Evolutionary conservation across 352 stramenopile species (phyloP).

Genomic region (Phytophthora brassicae): DNA sequence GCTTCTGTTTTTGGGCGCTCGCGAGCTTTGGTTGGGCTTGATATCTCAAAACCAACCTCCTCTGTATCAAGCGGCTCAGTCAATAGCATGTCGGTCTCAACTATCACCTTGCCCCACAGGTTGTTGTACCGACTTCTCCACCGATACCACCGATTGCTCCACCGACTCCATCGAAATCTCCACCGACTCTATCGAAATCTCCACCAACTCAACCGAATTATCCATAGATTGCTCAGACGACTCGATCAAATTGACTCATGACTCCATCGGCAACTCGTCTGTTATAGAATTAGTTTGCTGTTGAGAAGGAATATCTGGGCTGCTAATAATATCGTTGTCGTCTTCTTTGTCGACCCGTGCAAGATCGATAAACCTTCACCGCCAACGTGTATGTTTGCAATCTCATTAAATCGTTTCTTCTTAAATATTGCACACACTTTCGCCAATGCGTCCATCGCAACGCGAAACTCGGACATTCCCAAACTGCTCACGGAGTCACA

Average conservation of each 20-base stretch:
- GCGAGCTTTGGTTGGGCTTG: not conserved
- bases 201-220: too few relatives aligned
- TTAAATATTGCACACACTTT: not conserved
- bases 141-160: not conserved
- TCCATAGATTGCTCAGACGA: not conserved
- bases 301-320: too few relatives aligned
- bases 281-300: too few relatives aligned
- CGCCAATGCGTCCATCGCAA: not conserved
- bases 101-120: too few relatives aligned
- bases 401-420: not conserved
- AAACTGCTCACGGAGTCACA: not conserved
- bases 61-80: not conserved
- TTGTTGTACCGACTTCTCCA: too few relatives aligned
- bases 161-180: not conserved
- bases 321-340: too few relatives aligned
- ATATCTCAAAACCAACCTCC: not conserved
- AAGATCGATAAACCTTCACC: too few relatives aligned
- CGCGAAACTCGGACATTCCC: not conserved
- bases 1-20: not conserved
- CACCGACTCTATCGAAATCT: not conserved
- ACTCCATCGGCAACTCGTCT: too few relatives aligned
- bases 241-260: too few relatives aligned
- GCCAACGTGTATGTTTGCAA: too few relatives aligned
- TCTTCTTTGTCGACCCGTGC: too few relatives aligned
- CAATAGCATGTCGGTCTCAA: not conserved